Evolutionary conservation across 495 filamentous ascomycete genomes (phyloP).

Genomic region (Aspergillus conjunctus): DNA sequence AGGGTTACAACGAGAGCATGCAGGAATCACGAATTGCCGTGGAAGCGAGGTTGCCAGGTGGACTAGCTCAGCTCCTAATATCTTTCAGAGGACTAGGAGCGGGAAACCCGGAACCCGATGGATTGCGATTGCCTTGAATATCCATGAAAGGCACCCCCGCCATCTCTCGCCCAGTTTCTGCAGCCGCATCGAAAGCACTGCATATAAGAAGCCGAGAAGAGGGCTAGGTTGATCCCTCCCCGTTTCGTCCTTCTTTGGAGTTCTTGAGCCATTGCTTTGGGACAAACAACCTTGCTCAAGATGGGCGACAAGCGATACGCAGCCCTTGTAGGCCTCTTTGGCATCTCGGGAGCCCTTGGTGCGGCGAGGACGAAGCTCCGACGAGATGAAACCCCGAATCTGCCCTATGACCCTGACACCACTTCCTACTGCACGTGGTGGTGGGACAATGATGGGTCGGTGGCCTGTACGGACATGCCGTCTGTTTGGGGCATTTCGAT

Average conservation of each 20-base stretch:
- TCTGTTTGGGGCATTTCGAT: neutral
- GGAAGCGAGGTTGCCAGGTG: no score
- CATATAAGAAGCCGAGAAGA: no score
- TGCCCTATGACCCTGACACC: constrained; percentile 12
- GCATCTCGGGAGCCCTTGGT: neutral
- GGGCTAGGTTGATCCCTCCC: neutral
- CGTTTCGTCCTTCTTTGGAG: neutral
- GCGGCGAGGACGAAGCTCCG: neutral
- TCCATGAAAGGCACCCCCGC: no score
- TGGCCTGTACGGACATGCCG: constrained; percentile 1
- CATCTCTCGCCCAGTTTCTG: no score
- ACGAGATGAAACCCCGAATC: constrained; percentile 9
- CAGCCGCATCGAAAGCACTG: no score
- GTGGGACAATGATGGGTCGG: constrained; percentile 13
- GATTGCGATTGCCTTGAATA: no score
- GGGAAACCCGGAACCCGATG: no score
- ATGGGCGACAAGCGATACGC: neutral
- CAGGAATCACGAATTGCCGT: no score
- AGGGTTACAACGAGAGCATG: no score
- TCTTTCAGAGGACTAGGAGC: no score
- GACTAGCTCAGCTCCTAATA: no score
- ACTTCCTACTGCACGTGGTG: constrained; percentile 10
- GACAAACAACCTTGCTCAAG: neutral
- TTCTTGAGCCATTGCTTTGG: neutral
- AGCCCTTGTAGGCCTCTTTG: neutral